Conservation (phyloP, 2,329 filamentous ascomycete genomes). For the Claviceps arundinis region DNA sequence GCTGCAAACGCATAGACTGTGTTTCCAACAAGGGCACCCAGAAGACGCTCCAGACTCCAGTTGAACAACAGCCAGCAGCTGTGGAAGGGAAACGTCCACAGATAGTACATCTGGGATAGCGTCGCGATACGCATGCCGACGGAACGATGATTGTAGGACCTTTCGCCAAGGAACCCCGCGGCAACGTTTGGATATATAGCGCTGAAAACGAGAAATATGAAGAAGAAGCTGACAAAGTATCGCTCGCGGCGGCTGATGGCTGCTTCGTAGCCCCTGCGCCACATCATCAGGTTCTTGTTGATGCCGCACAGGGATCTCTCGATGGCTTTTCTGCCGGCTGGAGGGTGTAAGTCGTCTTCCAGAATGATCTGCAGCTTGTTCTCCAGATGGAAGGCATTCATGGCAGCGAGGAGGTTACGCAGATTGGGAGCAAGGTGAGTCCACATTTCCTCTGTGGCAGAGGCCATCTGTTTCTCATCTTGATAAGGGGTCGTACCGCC, state of each 20-base stretch:
- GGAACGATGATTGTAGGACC: constrained; percentile 11
- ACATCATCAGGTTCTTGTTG: constrained; percentile 9
- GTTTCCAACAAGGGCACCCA: constrained; percentile 10
- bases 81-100: constrained; percentile 9
- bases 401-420: constrained; percentile 6
- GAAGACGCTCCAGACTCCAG: constrained; percentile 10
- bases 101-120: constrained; percentile 9
- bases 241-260: constrained; percentile 7
- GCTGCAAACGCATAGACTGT: constrained; percentile 11
- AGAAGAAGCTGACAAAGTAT: constrained; percentile 9
- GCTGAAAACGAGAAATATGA: constrained; percentile 9
- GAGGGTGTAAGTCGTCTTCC: constrained; percentile 6
- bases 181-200: constrained; percentile 10
- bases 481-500: background rate
- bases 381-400: constrained; percentile 7
- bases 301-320: constrained; percentile 4
- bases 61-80: constrained; percentile 11
- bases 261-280: constrained; percentile 8
- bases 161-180: constrained; percentile 9
- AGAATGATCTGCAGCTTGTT: constrained; percentile 6
- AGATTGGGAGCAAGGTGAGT: constrained; percentile 3
- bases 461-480: background rate
- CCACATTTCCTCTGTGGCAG: constrained; percentile 9
- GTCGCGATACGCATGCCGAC: constrained; percentile 11
- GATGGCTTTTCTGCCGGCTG: constrained; percentile 5